Conservation (phyloP, 2,329 filamentous ascomycete genomes). For the Hypoxylon sp. region DNA sequence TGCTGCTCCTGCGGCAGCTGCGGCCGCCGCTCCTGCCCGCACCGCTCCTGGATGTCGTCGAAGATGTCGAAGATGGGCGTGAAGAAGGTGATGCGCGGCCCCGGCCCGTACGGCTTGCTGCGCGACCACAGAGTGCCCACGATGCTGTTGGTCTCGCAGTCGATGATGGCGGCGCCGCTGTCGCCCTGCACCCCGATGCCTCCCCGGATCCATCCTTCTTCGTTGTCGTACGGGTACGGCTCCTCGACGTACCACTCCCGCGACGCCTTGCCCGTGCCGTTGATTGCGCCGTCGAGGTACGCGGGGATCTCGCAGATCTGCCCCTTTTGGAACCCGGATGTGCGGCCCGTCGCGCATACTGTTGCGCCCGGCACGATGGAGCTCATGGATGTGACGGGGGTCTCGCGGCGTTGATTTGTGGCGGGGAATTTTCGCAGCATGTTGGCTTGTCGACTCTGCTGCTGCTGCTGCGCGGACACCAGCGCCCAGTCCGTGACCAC, state of each 20-base stretch:
- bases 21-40: conserved; percentile 51
- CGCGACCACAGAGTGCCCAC: conserved; percentile 56
- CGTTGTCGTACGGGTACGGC: conserved; percentile 49
- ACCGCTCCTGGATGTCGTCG: conserved; percentile 57
- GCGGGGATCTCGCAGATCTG: conserved; percentile 55
- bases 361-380: conserved; percentile 48
- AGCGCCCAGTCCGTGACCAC: conserved; percentile 57
- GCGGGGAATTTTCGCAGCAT: conserved; percentile 53
- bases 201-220: conserved; percentile 56
- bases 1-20: conserved; percentile 53
- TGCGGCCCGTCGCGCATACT: conserved; percentile 54
- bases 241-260: conserved; percentile 58
- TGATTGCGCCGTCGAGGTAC: conserved; percentile 51
- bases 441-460: conserved; percentile 49
- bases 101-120: conserved; percentile 54
- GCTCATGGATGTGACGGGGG: conserved; percentile 45
- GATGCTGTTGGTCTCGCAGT: conserved; percentile 50
- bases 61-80: conserved; percentile 56
- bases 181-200: conserved; percentile 57
- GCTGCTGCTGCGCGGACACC: conserved; percentile 47
- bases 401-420: conserved; percentile 46
- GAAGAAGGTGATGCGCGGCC: conserved; percentile 54
- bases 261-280: conserved; percentile 54
- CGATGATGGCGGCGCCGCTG: conserved; percentile 55
- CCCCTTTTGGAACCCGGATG: conserved; percentile 54